These are phyloP conservation scores for Pseudisothecium myosuroides DNA, from an alignment of 225 moss, liverwort and hornwort genomes.

Conservation along the genomic window DNA sequence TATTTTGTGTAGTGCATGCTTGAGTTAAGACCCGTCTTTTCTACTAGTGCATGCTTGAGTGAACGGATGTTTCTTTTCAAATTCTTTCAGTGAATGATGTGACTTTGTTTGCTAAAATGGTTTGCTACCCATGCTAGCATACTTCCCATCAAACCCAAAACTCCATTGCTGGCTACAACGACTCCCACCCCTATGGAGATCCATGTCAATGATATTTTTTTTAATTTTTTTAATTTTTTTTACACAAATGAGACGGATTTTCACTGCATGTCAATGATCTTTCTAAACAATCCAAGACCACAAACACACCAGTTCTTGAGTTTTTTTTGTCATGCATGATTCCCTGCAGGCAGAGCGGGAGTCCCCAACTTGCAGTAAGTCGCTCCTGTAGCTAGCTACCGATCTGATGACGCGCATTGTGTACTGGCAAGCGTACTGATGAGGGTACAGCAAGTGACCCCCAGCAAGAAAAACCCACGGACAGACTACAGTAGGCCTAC, in stretches of 20 bases:
- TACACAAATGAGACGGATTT: too few relatives aligned
- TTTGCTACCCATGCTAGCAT: not conserved
- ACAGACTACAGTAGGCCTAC: not conserved
- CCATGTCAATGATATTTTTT: not conserved
- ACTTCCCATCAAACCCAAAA: not conserved
- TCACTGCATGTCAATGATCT: not conserved
- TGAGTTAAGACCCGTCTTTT: too few relatives aligned
- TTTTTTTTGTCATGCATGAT: not conserved
- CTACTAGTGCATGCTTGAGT: not conserved
- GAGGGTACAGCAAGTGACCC: not conserved
- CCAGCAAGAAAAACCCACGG: not conserved
- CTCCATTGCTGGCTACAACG: fast-evolving
- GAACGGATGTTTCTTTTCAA: not conserved
- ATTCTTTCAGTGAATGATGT: not conserved
- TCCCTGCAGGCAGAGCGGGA: too few relatives aligned
- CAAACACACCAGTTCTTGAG: not conserved
- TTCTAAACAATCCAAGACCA: not conserved
- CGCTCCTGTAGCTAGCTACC: not conserved
- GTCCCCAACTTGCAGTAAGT: too few relatives aligned
- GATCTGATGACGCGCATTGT: too few relatives aligned
- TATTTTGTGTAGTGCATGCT: too few relatives aligned
- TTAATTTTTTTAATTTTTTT: too few relatives aligned
- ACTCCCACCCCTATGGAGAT: too few relatives aligned
- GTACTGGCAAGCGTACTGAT: not conserved
- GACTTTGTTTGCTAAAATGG: not conserved